Conservation (phyloP, 768 basidiomycete genomes). For the Rhodotorula taiwanensis region DNA sequence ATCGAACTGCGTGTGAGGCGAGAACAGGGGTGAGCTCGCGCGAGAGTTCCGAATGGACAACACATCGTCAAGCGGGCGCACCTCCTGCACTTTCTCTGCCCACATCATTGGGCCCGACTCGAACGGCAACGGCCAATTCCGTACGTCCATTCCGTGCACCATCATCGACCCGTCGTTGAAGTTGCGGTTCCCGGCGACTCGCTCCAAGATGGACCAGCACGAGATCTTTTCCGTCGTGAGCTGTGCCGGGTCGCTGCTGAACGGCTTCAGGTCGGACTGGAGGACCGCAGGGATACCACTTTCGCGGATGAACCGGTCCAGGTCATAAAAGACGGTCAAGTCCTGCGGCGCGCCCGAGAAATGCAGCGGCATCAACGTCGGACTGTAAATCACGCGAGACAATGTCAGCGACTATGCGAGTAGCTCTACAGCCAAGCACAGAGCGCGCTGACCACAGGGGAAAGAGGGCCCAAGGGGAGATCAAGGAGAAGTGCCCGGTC, state of each 20-base stretch:
- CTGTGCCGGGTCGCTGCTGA: background rate
- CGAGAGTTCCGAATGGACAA: too few species aligned
- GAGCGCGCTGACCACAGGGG: too few species aligned
- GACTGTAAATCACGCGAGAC: background rate
- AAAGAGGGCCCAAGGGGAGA: too few species aligned
- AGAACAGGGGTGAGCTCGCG: too few species aligned
- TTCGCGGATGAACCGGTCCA: slow-evolving; percentile 22
- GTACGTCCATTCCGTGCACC: slow-evolving; percentile 19
- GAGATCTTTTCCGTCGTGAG: slow-evolving; percentile 10
- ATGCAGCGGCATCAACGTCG: slow-evolving; percentile 26
- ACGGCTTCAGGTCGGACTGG: slow-evolving; percentile 8
- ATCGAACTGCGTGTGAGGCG: slow-evolving; percentile 16
- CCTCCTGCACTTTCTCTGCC: slow-evolving; percentile 20
- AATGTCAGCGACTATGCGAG: too few species aligned
- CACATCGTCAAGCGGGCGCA: background rate
- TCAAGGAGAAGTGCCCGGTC: too few species aligned
- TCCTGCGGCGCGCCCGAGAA: slow-evolving; percentile 19
- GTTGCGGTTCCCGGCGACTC: slow-evolving; percentile 2
- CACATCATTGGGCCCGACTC: slow-evolving; percentile 10
- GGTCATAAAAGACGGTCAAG: slow-evolving; percentile 28
- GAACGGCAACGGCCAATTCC: slow-evolving; percentile 19
- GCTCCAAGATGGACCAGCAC: slow-evolving; percentile 33
- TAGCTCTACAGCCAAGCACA: too few species aligned
- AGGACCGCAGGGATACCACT: slow-evolving; percentile 26
- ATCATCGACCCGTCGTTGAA: slow-evolving; percentile 25